Evolutionary conservation across 176 grass and related monocot genomes (phyloP).

Genomic region (Poa pratensis): DNA sequence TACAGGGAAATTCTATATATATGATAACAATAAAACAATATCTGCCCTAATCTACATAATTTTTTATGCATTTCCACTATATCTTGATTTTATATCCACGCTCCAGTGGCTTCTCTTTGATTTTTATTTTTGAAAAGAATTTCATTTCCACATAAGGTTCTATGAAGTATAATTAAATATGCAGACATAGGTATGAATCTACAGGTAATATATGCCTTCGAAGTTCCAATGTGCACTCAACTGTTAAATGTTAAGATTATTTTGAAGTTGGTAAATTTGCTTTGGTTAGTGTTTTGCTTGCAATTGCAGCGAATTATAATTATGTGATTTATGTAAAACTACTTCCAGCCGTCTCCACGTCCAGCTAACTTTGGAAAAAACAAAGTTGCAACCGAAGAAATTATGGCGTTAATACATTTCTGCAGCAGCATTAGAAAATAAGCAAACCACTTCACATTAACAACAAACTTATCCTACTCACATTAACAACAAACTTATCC

Average conservation of each 20-base stretch:
- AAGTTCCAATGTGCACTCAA: not conserved
- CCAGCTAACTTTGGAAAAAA: not conserved
- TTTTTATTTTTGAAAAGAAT: not conserved
- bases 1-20: slow-evolving; percentile 22
- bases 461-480: no score
- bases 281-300: not conserved
- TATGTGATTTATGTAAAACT: not conserved
- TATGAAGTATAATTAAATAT: not conserved
- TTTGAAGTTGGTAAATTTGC: not conserved
- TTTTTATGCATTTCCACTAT: slow-evolving; percentile 5
- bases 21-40: slow-evolving; percentile 33
- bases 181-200: not conserved
- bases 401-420: not conserved
- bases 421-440: not conserved
- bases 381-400: not conserved
- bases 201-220: not conserved
- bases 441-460: not conserved
- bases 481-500: not conserved
- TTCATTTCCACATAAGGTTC: not conserved
- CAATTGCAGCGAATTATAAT: not conserved
- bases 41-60: not conserved
- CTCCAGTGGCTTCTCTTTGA: not conserved
- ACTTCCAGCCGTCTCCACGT: not conserved
- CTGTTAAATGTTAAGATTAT: not conserved
- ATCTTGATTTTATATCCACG: not conserved